Evolutionary conservation across 2,329 filamentous ascomycete species (phyloP).

Genomic region (Fusarium sp.): DNA sequence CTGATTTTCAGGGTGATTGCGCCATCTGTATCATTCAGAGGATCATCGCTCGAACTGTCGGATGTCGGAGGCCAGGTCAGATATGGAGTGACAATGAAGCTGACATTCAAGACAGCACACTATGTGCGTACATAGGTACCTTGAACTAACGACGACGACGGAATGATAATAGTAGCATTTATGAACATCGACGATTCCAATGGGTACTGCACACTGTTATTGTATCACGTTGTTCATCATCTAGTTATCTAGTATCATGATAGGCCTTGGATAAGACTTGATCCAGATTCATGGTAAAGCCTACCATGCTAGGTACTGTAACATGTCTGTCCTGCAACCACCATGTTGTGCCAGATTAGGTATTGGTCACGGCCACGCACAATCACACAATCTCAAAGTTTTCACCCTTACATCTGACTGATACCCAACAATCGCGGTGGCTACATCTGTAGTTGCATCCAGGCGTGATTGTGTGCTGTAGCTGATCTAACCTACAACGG

Average conservation of each 20-base stretch:
- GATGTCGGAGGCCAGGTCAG: neutral
- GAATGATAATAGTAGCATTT: neutral
- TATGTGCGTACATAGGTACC: neutral
- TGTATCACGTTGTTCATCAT: neutral
- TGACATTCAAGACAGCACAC: neutral
- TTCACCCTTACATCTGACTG: neutral
- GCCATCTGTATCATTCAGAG: neutral
- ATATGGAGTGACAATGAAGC: neutral
- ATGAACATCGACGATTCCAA: neutral
- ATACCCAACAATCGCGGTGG: constrained; percentile 1
- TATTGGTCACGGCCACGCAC: constrained; percentile 3
- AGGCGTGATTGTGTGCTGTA: neutral
- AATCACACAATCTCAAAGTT: neutral
- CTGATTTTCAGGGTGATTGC: constrained; percentile 7
- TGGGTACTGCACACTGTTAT: neutral
- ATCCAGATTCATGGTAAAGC: neutral
- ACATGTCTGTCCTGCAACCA: neutral
- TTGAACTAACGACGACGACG: too few relatives aligned
- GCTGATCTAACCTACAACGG: constrained; percentile 7
- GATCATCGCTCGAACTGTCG: constrained; percentile 2
- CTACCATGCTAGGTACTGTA: neutral
- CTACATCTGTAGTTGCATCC: constrained; percentile 2
- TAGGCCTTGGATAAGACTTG: neutral
- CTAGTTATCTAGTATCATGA: neutral
- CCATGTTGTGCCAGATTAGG: neutral